Conservation (phyloP, 352 stramenopile genomes). For the Phytophthora chlamydospora region DNA sequence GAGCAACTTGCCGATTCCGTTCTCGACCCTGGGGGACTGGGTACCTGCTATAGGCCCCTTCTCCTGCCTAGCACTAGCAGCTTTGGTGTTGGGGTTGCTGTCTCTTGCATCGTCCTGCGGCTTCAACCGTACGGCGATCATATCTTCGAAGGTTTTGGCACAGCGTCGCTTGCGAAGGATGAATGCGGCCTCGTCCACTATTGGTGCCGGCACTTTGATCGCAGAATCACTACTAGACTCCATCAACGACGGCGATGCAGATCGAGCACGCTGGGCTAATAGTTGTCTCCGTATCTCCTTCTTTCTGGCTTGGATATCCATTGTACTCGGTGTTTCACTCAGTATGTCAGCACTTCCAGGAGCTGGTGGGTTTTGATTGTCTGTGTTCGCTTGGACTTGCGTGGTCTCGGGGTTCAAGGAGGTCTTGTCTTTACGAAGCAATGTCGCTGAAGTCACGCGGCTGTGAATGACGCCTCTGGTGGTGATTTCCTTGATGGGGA, state of each 20-base stretch:
- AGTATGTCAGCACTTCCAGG: constrained; percentile 4
- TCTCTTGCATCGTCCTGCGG: constrained; percentile 4
- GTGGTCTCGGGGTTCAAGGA: neutral
- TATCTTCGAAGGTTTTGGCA: constrained; percentile 79
- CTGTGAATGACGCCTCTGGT: constrained; percentile 12
- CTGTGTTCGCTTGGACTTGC: constrained; percentile 2
- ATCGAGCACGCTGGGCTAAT: constrained; percentile 29
- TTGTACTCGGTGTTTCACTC: constrained; percentile 4
- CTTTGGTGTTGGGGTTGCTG: constrained; percentile 9
- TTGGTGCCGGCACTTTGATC: constrained; percentile 9
- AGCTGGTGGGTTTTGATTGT: constrained; percentile 2
- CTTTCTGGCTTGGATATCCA: constrained; percentile 30
- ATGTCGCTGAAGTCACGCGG: constrained; percentile 22
- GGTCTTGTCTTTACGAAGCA: constrained; percentile 17
- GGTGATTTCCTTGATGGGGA: constrained; percentile 44
- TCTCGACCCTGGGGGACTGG: constrained; percentile 11
- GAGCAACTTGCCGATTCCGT: constrained; percentile 48
- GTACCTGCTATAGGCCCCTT: constrained; percentile 1
- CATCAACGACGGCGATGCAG: constrained; percentile 20
- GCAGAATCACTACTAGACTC: constrained; percentile 18
- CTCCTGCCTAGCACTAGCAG: neutral
- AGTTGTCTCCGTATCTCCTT: constrained; percentile 26
- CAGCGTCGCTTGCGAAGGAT: constrained; percentile 69
- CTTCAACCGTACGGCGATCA: constrained; percentile 59
- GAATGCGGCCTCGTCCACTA: constrained; percentile 35